Evolutionary conservation across 169 alveolate species (phyloP).

Genomic region (Plasmodium malariae): DNA sequence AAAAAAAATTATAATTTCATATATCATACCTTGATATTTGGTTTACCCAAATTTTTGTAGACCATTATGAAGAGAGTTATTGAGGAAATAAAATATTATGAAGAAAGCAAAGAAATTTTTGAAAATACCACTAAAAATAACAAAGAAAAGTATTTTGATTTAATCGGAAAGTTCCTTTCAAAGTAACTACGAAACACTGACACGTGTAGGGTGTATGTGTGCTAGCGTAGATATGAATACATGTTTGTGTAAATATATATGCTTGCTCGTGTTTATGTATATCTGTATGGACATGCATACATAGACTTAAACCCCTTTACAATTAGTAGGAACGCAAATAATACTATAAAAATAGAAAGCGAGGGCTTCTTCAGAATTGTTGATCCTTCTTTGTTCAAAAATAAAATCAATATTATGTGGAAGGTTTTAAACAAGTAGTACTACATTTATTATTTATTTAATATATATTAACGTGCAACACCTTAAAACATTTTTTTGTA

Average conservation of each 20-base stretch:
- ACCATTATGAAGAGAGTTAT: constrained; percentile 37
- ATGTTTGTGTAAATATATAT: neutral
- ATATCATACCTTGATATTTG: neutral
- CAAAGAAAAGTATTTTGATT: constrained; percentile 47
- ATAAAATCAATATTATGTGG: constrained; percentile 56
- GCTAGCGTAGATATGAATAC: neutral
- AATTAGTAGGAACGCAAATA: neutral
- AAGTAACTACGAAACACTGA: constrained; percentile 14
- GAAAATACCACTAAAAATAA: constrained; percentile 11
- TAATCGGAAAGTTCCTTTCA: constrained; percentile 29
- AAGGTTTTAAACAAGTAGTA: constrained; percentile 58
- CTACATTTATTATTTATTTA: neutral
- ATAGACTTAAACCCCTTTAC: no score
- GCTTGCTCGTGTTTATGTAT: neutral
- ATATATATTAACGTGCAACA: neutral
- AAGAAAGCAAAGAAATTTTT: constrained; percentile 19
- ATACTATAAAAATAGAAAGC: constrained; percentile 38
- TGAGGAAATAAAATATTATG: constrained; percentile 45
- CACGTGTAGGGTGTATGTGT: neutral
- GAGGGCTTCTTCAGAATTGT: constrained; percentile 53
- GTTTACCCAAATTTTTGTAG: neutral
- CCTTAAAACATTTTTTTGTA: neutral
- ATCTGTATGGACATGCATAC: no score
- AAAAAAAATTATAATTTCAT: neutral
- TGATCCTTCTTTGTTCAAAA: constrained; percentile 33